Percentiles rank a stretch among this genome's conserved stretches.
Conservation (phyloP, 2,329 filamentous ascomycete species). For the Xylaria sp. region DNA sequence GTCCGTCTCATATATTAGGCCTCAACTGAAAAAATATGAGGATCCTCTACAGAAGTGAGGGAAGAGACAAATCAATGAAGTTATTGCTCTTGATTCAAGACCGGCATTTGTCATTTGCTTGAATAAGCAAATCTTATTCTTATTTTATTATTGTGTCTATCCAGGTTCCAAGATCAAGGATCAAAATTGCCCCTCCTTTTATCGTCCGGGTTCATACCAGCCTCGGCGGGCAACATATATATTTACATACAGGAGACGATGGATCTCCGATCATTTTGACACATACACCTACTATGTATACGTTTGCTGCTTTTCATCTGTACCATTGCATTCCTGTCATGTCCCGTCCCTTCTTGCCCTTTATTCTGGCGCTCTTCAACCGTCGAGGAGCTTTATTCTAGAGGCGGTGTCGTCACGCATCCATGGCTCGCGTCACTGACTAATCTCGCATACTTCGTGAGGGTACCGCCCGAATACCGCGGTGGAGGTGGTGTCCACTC, state of each 20-base stretch:
- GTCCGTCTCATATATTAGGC: background rate
- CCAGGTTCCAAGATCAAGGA: conserved; percentile 3
- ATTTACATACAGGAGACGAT: conserved; percentile 24
- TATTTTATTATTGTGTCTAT: background rate
- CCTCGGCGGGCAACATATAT: conserved; percentile 14
- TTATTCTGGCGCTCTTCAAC: background rate
- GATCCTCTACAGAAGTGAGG: background rate
- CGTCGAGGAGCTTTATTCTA: background rate
- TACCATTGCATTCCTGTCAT: conserved; percentile 22
- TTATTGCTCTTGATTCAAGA: background rate
- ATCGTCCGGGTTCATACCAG: conserved; percentile 11
- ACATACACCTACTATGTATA: background rate
- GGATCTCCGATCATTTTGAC: conserved; percentile 11
- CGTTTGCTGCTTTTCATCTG: conserved; percentile 9
- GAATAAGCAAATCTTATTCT: background rate
- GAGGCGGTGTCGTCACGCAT: conserved; percentile 60
- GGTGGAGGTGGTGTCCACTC: conserved; percentile 71
- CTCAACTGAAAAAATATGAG: background rate
- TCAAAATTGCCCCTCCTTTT: conserved; percentile 17
- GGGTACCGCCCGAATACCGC: conserved; percentile 70
- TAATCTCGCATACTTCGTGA: conserved; percentile 74
- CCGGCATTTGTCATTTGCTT: background rate
- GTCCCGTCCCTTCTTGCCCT: background rate
- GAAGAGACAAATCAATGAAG: background rate
- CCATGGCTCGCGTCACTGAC: conserved; percentile 69